Conservation (phyloP, 345 rosid species). For the Lumnitzera littorea region DNA sequence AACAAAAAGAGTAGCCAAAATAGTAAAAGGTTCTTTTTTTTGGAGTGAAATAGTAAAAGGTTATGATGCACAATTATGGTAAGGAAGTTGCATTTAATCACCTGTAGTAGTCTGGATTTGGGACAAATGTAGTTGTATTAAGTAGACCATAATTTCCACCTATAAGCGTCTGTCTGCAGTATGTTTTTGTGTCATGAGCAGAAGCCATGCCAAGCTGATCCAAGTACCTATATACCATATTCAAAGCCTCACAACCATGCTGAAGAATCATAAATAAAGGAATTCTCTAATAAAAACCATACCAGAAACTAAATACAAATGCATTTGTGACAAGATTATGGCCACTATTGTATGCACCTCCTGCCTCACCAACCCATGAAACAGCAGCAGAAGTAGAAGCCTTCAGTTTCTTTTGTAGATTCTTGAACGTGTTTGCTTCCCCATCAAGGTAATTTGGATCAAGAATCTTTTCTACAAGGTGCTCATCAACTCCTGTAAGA, state of each 20-base stretch:
- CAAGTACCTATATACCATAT: constrained; percentile 54
- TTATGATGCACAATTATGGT: background rate
- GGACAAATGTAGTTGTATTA: constrained; percentile 61
- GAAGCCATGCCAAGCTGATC: constrained; percentile 91
- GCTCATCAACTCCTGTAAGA: constrained; percentile 57
- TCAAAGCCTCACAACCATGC: background rate
- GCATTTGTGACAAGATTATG: constrained; percentile 69
- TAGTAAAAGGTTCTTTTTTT: too few species aligned
- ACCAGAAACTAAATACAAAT: constrained; percentile 93
- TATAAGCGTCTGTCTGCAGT: constrained; percentile 81
- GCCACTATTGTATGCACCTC: constrained; percentile 98
- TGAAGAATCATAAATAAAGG: background rate
- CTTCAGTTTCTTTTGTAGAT: constrained; percentile 42
- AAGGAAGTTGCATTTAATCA: constrained; percentile 6
- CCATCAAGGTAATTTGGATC: constrained; percentile 61
- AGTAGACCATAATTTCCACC: constrained; percentile 92
- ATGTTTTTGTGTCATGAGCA: constrained; percentile 61
- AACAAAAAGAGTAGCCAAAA: too few species aligned
- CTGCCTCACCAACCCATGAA: constrained; percentile 95
- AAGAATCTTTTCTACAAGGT: constrained; percentile 60
- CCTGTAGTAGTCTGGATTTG: constrained; percentile 97
- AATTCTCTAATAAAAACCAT: constrained; percentile 7
- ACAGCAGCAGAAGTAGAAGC: constrained; percentile 44
- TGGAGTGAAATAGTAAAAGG: too few species aligned
- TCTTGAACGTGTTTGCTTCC: constrained; percentile 40